phyloP scores from a whole-genome alignment of 352 stramenopile genomes.

The Ophiocytium majus region DNA sequence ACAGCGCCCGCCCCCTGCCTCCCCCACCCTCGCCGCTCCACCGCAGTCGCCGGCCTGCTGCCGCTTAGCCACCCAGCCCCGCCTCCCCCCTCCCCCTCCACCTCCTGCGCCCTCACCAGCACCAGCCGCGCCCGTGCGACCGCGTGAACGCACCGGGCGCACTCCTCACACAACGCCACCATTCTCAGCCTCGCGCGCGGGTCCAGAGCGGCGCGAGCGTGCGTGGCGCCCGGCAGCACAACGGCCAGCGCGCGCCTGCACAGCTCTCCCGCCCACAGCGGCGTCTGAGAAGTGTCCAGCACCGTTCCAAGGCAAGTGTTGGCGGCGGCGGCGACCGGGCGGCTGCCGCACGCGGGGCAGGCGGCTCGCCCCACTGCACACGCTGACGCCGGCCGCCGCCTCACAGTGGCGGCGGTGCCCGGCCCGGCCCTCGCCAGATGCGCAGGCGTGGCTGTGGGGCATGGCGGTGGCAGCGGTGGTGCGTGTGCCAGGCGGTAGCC shows the following conservation, averaged over 20 bases:
- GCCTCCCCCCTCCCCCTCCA: too few relatives aligned
- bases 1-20: not conserved
- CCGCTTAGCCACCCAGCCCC: not conserved
- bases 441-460: too few relatives aligned
- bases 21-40: too few relatives aligned
- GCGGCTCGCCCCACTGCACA: too few relatives aligned
- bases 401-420: not conserved
- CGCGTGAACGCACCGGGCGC: not conserved
- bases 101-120: not conserved
- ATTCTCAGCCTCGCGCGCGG: not conserved
- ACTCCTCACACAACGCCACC: not conserved
- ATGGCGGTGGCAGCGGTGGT: too few relatives aligned
- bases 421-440: too few relatives aligned
- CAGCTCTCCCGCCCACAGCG: not conserved
- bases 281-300: not conserved
- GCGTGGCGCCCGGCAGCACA: not conserved
- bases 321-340: too few relatives aligned
- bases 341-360: not conserved
- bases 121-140: not conserved
- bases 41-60: not conserved
- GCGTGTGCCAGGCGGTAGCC: not conserved
- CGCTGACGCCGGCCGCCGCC: too few relatives aligned
- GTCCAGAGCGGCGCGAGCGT: not conserved
- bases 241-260: not conserved
- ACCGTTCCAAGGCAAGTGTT: not conserved